Evolutionary conservation across 192 early-diverging fungal species (phyloP).

Genomic region (Dimargaris cristalligena): DNA sequence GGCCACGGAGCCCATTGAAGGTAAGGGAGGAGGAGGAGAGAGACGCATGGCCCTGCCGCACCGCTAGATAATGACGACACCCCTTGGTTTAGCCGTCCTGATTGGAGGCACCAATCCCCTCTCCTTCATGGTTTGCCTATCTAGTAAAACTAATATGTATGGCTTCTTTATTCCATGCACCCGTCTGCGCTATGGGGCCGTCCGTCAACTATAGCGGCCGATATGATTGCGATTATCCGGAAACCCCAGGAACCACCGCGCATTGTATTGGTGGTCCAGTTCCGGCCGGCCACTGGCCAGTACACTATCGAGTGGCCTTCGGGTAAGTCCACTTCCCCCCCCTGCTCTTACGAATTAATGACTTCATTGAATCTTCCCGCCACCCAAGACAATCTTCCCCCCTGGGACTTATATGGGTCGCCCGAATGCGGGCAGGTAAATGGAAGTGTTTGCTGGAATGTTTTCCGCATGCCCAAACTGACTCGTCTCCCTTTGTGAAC

Average conservation of each 20-base stretch:
- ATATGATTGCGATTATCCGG: neutral
- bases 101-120: neutral
- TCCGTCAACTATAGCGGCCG: neutral
- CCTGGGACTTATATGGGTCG: too few relatives aligned
- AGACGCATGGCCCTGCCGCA: neutral
- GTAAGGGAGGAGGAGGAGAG: neutral
- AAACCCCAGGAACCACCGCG: neutral
- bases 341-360: neutral
- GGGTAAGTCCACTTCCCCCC: neutral
- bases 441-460: too few relatives aligned
- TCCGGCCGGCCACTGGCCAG: conserved; percentile 2
- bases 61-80: neutral
- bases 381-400: too few relatives aligned
- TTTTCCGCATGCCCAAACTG: too few relatives aligned
- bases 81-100: neutral
- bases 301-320: conserved; percentile 10
- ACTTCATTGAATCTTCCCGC: neutral
- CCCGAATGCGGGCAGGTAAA: too few relatives aligned
- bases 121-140: too few relatives aligned
- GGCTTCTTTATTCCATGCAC: too few relatives aligned
- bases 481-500: too few relatives aligned
- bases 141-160: neutral
- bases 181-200: neutral
- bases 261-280: conserved; percentile 10
- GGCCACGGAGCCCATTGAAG: conserved; percentile 5